Evolutionary conservation across 495 filamentous ascomycete species (phyloP).

Genomic region (Aspergillus conjunctus): DNA sequence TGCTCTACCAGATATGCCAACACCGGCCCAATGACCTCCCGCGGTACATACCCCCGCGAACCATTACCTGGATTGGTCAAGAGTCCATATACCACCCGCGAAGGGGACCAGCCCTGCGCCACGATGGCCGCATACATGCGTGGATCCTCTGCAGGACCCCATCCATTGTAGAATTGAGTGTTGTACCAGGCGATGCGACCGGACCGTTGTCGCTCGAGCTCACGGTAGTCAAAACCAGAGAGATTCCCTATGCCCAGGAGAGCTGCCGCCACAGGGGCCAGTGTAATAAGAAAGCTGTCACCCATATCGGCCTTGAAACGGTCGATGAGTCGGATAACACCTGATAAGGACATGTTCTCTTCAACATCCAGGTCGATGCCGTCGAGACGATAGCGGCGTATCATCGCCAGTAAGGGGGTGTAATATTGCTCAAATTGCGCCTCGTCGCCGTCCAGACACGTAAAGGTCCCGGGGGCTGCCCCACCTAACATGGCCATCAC

Average conservation of each 20-base stretch:
- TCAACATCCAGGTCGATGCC: slow-evolving; percentile 87
- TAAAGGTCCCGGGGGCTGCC: slow-evolving; percentile 70
- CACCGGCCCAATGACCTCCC: slow-evolving; percentile 46
- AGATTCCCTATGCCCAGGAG: slow-evolving; percentile 62
- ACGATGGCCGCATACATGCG: slow-evolving; percentile 66
- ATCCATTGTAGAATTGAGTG: slow-evolving; percentile 82
- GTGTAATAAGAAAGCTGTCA: slow-evolving; percentile 68
- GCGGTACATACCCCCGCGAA: slow-evolving; percentile 56
- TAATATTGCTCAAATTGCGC: slow-evolving; percentile 69
- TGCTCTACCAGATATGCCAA: slow-evolving; percentile 49
- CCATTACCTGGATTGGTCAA: slow-evolving; percentile 72
- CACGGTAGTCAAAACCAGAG: slow-evolving; percentile 73
- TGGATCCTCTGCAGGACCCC: slow-evolving; percentile 63
- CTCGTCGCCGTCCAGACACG: slow-evolving; percentile 60
- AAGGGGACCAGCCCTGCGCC: slow-evolving; percentile 61
- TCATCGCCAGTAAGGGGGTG: slow-evolving; percentile 58
- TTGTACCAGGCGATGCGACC: slow-evolving; percentile 78
- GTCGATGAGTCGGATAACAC: slow-evolving; percentile 71
- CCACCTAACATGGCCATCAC: slow-evolving; percentile 84
- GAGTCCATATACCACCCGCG: slow-evolving; percentile 70
- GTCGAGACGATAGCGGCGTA: slow-evolving; percentile 60
- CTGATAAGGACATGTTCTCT: slow-evolving; percentile 68
- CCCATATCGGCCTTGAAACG: slow-evolving; percentile 73
- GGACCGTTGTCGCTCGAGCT: slow-evolving; percentile 65
- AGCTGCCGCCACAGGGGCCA: slow-evolving; percentile 78